These are phyloP conservation scores for Chalaropsis thielavioides DNA, from an alignment of 2,329 filamentous ascomycete genomes.

Conservation along the genomic window DNA sequence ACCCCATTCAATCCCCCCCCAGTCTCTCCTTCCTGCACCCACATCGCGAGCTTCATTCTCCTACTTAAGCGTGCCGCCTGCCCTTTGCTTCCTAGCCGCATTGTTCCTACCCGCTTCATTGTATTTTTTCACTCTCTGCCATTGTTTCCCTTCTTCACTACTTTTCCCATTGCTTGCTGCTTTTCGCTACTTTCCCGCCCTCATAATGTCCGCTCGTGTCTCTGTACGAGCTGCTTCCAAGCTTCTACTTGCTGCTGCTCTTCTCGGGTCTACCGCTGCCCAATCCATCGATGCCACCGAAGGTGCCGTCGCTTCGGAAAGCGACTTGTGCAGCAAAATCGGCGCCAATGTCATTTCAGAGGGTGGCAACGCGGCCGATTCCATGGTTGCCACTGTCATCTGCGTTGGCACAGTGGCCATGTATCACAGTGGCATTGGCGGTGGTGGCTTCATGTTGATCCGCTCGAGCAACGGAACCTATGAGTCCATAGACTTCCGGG, in stretches of 20 bases:
- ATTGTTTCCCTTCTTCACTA: background rate
- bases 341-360: conserved; percentile 41
- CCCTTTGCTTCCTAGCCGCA: background rate
- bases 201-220: conserved; percentile 12
- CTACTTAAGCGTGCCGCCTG: background rate
- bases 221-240: conserved; percentile 12
- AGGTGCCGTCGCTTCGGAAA: conserved; percentile 50
- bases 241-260: conserved; percentile 11
- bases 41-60: background rate
- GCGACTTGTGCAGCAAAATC: conserved; percentile 42
- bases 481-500: conserved; percentile 73
- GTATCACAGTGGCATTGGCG: conserved; percentile 58
- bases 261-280: conserved; percentile 4
- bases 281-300: conserved; percentile 15
- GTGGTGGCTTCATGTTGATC: conserved; percentile 69
- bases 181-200: background rate
- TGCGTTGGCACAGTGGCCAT: conserved; percentile 50
- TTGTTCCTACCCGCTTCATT: background rate
- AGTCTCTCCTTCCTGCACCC: background rate
- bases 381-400: conserved; percentile 47
- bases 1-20: background rate
- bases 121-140: background rate
- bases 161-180: background rate
- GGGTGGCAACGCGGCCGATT: conserved; percentile 54
- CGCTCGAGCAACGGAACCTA: conserved; percentile 49